Evolutionary conservation across 1,139 yeast genomes (phyloP).

Genomic region (Pichia sp.): DNA sequence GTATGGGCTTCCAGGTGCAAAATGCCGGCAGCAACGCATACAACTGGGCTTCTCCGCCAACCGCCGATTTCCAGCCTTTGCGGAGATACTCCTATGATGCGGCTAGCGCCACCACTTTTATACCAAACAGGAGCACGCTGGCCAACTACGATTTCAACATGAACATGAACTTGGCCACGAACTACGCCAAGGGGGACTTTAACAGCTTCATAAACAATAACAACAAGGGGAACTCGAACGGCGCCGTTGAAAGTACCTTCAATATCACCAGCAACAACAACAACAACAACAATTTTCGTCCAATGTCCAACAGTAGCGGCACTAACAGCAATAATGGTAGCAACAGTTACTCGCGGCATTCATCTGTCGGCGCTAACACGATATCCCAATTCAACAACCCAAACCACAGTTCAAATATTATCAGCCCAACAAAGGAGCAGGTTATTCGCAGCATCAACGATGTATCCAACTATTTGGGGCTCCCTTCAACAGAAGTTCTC

Average conservation of each 20-base stretch:
- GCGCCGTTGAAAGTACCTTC: too few species aligned
- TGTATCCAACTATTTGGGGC: constrained; percentile 25
- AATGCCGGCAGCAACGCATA: constrained; percentile 1
- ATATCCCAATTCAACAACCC: neutral
- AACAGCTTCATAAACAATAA: neutral
- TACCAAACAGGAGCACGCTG: neutral
- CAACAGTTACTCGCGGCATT: neutral
- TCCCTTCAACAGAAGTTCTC: constrained; percentile 24
- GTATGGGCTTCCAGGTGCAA: neutral
- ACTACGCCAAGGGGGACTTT: neutral
- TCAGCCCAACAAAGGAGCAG: constrained; percentile 12
- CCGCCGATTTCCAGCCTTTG: constrained; percentile 23
- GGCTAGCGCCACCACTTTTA: constrained; percentile 9
- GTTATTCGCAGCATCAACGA: constrained; percentile 4
- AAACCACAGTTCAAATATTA: constrained; percentile 1
- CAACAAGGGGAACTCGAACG: neutral
- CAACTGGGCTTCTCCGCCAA: constrained; percentile 26
- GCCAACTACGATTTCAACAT: neutral
- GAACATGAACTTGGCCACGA: neutral
- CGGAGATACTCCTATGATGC: constrained; percentile 27
- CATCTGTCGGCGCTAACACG: neutral
- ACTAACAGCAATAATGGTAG: too few species aligned
- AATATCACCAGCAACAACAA: neutral
- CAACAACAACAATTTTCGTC: neutral
- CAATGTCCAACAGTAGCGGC: neutral